Conservation (phyloP, 768 basidiomycete genomes). For the Imleria badia region DNA sequence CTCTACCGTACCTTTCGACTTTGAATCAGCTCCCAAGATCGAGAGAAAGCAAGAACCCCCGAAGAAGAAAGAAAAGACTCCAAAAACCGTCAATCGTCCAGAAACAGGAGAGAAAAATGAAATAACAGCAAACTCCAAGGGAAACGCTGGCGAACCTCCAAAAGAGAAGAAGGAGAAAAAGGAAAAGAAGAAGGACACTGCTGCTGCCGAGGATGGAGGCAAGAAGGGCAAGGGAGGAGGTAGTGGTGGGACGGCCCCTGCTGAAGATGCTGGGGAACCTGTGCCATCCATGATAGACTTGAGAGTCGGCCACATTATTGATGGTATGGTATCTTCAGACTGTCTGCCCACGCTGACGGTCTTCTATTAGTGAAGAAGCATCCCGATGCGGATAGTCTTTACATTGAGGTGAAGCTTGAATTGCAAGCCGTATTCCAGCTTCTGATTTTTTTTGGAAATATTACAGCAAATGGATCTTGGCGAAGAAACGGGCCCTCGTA, state of each 20-base stretch:
- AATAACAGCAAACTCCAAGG: conserved; percentile 36
- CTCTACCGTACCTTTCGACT: conserved; percentile 61
- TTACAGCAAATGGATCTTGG: conserved; percentile 91
- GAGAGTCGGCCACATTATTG: conserved; percentile 88
- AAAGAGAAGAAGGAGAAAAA: conserved; percentile 36
- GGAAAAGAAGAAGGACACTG: conserved; percentile 60
- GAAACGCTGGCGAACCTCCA: conserved; percentile 34
- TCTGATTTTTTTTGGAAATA: background rate
- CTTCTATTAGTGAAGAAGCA: conserved; percentile 77
- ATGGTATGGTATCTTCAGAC: conserved; percentile 54
- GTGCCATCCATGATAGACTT: conserved; percentile 97
- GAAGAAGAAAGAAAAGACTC: conserved; percentile 75
- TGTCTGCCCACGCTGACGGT: conserved; percentile 1
- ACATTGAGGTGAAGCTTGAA: conserved; percentile 69
- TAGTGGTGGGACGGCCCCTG: conserved; percentile 32
- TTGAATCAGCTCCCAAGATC: conserved; percentile 69
- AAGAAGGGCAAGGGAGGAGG: conserved; percentile 43
- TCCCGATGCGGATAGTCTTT: conserved; percentile 97
- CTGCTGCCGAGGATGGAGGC: conserved; percentile 29
- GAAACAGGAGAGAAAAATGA: conserved; percentile 26
- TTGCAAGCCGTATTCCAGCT: background rate
- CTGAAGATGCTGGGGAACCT: conserved; percentile 75
- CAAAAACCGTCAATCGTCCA: conserved; percentile 34
- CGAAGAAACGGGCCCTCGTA: conserved; percentile 91
- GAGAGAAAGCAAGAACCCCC: conserved; percentile 70